Evolutionary conservation across 495 filamentous ascomycete genomes (phyloP).

Genomic region (Penicillium fimorum): DNA sequence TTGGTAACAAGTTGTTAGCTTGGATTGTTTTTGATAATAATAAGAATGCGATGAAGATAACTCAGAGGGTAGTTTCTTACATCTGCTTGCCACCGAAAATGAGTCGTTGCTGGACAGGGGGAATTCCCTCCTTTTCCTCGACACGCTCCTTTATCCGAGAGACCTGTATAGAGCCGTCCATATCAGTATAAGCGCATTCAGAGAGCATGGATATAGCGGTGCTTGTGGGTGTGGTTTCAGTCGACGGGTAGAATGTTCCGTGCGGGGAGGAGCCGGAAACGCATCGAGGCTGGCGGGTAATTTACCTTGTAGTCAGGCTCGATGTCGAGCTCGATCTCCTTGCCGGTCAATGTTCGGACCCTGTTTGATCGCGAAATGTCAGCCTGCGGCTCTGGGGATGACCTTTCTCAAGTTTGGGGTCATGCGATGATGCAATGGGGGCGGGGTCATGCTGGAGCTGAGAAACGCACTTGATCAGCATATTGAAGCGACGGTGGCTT

Average conservation of each 20-base stretch:
- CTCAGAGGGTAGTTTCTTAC: constrained; percentile 48
- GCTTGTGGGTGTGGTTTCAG: not conserved
- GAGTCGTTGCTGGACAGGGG: constrained; percentile 92
- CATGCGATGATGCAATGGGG: constrained; percentile 25
- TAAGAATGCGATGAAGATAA: not conserved
- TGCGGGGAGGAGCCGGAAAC: constrained; percentile 8
- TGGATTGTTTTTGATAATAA: not conserved
- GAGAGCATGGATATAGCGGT: not conserved
- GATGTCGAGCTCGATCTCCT: constrained; percentile 98
- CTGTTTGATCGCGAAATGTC: constrained; percentile 44
- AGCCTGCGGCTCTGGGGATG: constrained; percentile 13
- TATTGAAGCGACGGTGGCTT: constrained; percentile 23
- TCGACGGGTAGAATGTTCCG: not conserved
- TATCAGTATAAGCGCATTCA: not conserved
- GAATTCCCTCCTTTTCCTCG: constrained; percentile 98
- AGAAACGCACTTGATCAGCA: constrained; percentile 50
- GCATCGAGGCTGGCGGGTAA: not conserved
- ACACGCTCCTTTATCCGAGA: constrained; percentile 96
- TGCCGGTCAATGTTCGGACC: constrained; percentile 95
- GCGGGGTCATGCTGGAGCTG: not conserved
- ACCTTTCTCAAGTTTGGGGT: constrained; percentile 1
- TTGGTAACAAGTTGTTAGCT: not conserved
- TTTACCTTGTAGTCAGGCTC: constrained; percentile 86
- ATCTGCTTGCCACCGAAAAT: constrained; percentile 98
- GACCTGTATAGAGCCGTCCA: constrained; percentile 52